These are phyloP conservation scores for Fragaria iinumae DNA, from an alignment of 306 rosid species.

Conservation along the genomic window DNA sequence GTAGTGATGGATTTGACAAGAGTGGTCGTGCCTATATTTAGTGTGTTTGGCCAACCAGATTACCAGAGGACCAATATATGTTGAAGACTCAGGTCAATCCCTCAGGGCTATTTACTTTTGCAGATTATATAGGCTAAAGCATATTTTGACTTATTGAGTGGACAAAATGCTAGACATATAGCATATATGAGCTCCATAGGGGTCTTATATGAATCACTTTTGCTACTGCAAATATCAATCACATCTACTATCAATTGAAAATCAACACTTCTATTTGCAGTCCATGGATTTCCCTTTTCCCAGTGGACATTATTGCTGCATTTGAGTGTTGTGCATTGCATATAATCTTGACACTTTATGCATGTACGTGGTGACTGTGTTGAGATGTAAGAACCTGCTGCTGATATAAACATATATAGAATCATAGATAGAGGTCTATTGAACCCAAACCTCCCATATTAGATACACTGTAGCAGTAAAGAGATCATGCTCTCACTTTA, in stretches of 20 bases:
- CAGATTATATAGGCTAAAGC: neutral
- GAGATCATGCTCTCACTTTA: neutral
- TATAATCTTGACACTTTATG: neutral
- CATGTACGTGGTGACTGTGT: neutral
- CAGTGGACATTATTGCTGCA: neutral
- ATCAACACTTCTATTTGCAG: neutral
- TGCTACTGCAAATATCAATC: neutral
- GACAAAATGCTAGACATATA: neutral
- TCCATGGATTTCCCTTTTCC: neutral
- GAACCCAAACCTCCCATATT: neutral
- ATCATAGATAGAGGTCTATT: neutral
- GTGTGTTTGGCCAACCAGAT: neutral
- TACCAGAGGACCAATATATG: neutral
- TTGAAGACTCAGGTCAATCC: neutral
- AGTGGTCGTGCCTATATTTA: neutral
- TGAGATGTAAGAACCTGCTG: neutral
- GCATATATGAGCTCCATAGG: neutral
- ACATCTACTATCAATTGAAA: neutral
- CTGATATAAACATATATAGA: neutral
- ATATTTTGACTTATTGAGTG: neutral
- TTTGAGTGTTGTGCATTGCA: neutral
- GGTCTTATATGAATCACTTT: neutral
- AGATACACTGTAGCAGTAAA: neutral
- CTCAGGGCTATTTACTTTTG: neutral
- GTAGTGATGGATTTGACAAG: neutral